A percentile compares a stretch with the other conserved stretches of the same genome.
Conservation (phyloP, 345 rosid species). For the Moringa oleifera region DNA sequence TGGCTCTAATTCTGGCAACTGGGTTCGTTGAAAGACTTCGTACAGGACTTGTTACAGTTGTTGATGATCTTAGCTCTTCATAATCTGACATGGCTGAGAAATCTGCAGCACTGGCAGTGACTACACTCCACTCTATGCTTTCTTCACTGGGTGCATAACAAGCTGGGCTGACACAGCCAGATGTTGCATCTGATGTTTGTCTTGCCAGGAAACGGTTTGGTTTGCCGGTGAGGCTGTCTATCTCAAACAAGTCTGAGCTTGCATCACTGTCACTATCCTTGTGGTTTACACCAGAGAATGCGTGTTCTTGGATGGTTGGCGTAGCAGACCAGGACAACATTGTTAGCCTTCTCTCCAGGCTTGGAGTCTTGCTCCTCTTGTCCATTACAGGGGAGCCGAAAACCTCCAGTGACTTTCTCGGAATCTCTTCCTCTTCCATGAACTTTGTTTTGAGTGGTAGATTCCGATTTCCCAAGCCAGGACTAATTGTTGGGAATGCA, state of each 20-base stretch:
- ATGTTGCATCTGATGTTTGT: constrained; percentile 47
- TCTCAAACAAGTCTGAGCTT: constrained; percentile 86
- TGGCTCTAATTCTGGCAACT: constrained; percentile 16
- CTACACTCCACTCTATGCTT: constrained; percentile 87
- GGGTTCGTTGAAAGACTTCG: constrained; percentile 20
- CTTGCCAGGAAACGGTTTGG: constrained; percentile 49
- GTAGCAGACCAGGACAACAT: constrained; percentile 43
- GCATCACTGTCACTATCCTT: constrained; percentile 56
- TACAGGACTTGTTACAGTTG: constrained; percentile 20
- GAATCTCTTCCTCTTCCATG: constrained; percentile 21
- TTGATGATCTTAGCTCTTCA: constrained; percentile 37
- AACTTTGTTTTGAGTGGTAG: constrained; percentile 13
- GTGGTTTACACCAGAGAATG: constrained; percentile 22
- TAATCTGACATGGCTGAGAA: constrained; percentile 57
- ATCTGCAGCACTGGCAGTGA: constrained; percentile 78
- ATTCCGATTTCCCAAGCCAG: constrained; percentile 16
- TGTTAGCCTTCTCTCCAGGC: constrained; percentile 38
- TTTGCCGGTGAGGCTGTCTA: constrained; percentile 69
- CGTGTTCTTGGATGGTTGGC: constrained; percentile 30
- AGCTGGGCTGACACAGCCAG: constrained; percentile 44
- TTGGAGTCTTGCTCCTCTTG: constrained; percentile 26
- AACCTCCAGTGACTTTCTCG: constrained; percentile 52
- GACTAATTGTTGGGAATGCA: constrained; percentile 26
- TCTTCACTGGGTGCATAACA: constrained; percentile 84
- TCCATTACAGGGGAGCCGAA: constrained; percentile 49